phyloP scores from a whole-genome alignment of 768 basidiomycete genomes.

The Boletus subparvulus region DNA sequence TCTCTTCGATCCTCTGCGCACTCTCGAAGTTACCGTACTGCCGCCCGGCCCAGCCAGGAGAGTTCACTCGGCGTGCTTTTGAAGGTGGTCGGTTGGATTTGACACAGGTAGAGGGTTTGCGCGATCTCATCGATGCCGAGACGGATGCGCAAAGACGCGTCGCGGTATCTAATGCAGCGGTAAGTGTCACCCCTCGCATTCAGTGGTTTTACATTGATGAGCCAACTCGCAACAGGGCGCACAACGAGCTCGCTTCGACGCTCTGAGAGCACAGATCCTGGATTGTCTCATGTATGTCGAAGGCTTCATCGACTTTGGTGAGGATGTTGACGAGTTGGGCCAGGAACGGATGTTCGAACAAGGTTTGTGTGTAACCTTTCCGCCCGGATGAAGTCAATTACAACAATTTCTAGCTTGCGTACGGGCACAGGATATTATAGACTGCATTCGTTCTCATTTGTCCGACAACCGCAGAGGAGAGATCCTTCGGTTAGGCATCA shows the following conservation, averaged over 20 bases:
- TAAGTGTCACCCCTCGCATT: constrained; percentile 36
- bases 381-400: background rate
- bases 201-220: background rate
- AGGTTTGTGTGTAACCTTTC: constrained; percentile 42
- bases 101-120: constrained; percentile 85
- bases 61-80: constrained; percentile 86
- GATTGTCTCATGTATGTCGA: constrained; percentile 76
- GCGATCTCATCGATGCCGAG: constrained; percentile 86
- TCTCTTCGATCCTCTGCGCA: constrained; percentile 65
- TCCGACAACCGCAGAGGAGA: constrained; percentile 77
- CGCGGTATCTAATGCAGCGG: constrained; percentile 67
- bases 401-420: constrained; percentile 44
- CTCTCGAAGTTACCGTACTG: constrained; percentile 61
- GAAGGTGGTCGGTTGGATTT: constrained; percentile 78
- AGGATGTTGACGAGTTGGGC: constrained; percentile 77
- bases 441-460: constrained; percentile 55
- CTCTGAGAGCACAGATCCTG: constrained; percentile 64
- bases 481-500: constrained; percentile 78
- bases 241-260: constrained; percentile 57
- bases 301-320: constrained; percentile 91
- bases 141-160: constrained; percentile 78
- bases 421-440: constrained; percentile 49
- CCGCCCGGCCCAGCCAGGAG: constrained; percentile 81
- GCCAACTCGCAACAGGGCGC: constrained; percentile 52
- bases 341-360: constrained; percentile 73